Evolutionary conservation across 177 flowering plant genomes (phyloP), one percentile per base, ranked within the genome.

Genomic region (Tripterygium wilfordii): DNA sequence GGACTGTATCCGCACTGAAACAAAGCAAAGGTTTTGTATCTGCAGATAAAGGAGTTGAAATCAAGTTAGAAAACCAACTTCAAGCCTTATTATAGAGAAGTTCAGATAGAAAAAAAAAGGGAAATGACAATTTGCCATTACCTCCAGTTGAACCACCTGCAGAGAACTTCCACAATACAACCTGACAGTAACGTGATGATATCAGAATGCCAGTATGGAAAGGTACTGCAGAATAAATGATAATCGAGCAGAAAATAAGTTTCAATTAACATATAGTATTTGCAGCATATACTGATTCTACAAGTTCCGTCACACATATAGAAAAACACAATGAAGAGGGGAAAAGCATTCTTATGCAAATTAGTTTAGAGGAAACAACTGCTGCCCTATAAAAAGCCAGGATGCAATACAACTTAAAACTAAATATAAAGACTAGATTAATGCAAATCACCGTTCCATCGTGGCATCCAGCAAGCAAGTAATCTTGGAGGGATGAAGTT

Each of bases 131-230:
- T 6, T 21, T 8, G 44, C 13, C 48, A 60, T 39, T 71, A 83
- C 96, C 91, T 78, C 71, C 35, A 29, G 59, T 63, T 38, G 77
- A 66, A 61, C 31, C 47, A 54, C 36, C 55, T 24, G 76, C 42
- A 22, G 71, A 74, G 48, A 94, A 94, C 75, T 87, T 94, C 96
- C 95, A 90, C 43, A 94, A 44, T 43, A 92, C 92, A 70, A 94
- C 97, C 99, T 94, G 67, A 58, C 13, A 42, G 5, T 15, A 4
- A 20, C 4, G 17, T 14, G 14, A 42, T 10, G 16, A n/a, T n/a
- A n/a, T n/a, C 38, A 35, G 14, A 5, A 35, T 14, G 28, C 13
- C n/a, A n/a, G n/a, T n/a, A n/a, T n/a, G n/a, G n/a, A n/a, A 4
- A 20, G 13, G 17, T 14, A 24, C 23, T 10, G 16, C 38, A 35